phyloP scores from a whole-genome alignment of 192 early-diverging fungal genomes.

The Rhizophlyctis rosea region DNA sequence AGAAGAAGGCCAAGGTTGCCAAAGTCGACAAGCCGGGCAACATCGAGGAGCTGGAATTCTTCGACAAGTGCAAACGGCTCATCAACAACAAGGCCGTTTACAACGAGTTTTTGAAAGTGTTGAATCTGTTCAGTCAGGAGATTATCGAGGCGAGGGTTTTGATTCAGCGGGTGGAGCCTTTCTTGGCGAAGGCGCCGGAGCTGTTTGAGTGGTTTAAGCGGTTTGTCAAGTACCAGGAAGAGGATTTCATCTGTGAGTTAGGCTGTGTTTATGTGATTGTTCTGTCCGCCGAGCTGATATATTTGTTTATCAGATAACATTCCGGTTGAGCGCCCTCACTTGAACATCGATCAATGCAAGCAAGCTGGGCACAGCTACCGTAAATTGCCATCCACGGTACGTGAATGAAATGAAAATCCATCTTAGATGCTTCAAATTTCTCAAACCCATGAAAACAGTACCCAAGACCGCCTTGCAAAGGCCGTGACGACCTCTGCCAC shows the following conservation, averaged over 20 bases:
- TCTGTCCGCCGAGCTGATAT: neutral
- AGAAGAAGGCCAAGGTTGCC: conserved; percentile 32
- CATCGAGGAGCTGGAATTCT: conserved; percentile 86
- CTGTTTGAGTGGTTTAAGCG: conserved; percentile 95
- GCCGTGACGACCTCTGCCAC: conserved; percentile 85
- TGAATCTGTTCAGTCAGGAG: conserved; percentile 93
- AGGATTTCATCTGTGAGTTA: conserved; percentile 58
- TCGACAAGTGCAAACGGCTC: conserved; percentile 84
- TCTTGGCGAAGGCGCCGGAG: conserved; percentile 77
- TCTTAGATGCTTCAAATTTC: neutral
- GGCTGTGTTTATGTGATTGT: neutral
- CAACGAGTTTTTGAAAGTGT: conserved; percentile 93
- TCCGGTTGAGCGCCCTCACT: conserved; percentile 54
- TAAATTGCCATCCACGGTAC: conserved; percentile 61
- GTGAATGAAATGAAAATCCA: conserved; percentile 8
- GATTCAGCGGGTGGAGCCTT: conserved; percentile 81
- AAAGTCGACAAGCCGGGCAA: conserved; percentile 18
- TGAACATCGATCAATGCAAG: conserved; percentile 60
- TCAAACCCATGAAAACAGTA: conserved; percentile 3
- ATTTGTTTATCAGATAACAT: conserved; percentile 54
- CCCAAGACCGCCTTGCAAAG: conserved; percentile 66
- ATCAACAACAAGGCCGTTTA: conserved; percentile 87
- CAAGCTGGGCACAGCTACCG: conserved; percentile 74
- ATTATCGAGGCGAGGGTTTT: conserved; percentile 81
- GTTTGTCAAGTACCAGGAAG: conserved; percentile 78